A percentile compares a stretch with the other conserved stretches of the same genome.
Conservation (phyloP, 345 rosid genomes). For the Dipteronia dyeriana region DNA sequence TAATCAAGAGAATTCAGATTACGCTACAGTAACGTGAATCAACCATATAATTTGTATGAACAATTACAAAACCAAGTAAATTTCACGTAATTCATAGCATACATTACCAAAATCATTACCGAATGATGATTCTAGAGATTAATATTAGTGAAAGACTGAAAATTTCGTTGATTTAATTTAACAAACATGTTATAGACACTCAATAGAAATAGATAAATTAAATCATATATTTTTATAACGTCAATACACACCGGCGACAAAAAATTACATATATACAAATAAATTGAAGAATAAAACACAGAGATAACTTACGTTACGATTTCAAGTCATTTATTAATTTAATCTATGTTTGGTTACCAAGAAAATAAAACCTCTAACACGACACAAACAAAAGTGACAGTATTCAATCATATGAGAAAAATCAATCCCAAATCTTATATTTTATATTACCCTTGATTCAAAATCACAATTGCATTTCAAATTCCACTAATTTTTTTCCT, state of each 20-base stretch:
- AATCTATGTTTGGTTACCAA: neutral
- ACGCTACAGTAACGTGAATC: too few relatives aligned
- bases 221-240: too few relatives aligned
- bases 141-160: neutral
- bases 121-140: neutral
- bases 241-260: too few relatives aligned
- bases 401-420: neutral
- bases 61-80: neutral
- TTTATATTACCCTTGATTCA: neutral
- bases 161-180: neutral
- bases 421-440: neutral
- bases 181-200: too few relatives aligned
- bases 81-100: neutral
- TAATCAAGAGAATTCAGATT: too few relatives aligned
- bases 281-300: neutral
- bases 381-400: neutral
- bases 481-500: neutral
- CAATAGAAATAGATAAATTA: too few relatives aligned
- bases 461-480: neutral
- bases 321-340: too few relatives aligned
- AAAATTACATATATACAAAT: too few relatives aligned
- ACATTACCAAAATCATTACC: neutral
- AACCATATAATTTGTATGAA: neutral
- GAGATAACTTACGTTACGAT: too few relatives aligned
- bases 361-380: too few relatives aligned